A percentile compares a stretch with the other conserved stretches of the same genome.
phyloP scores from a whole-genome alignment of 192 early-diverging fungal species.

The Phlyctochytrium bullatum region DNA sequence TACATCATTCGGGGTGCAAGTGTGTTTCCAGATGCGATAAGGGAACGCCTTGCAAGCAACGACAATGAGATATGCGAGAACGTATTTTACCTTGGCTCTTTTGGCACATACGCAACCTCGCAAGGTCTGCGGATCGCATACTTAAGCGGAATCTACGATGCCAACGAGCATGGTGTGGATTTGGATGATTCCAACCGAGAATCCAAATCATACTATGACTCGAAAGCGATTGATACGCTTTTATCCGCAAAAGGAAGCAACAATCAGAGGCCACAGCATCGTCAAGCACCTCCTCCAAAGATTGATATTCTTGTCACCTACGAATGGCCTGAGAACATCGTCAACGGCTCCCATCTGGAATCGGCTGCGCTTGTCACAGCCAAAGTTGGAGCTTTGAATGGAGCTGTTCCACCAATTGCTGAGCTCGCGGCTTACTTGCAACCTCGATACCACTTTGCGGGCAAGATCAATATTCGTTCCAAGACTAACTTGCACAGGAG shows the following conservation, averaged over 20 bases:
- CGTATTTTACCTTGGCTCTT: slow-evolving; percentile 61
- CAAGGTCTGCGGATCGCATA: slow-evolving; percentile 65
- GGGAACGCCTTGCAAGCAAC: slow-evolving; percentile 47
- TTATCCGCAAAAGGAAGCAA: not conserved
- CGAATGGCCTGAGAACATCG: slow-evolving; percentile 75
- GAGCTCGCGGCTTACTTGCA: slow-evolving; percentile 47
- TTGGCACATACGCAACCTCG: slow-evolving; percentile 56
- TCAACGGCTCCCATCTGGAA: slow-evolving; percentile 11
- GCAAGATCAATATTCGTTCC: slow-evolving; percentile 6
- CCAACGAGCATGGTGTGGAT: not conserved
- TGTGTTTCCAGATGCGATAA: slow-evolving; percentile 55
- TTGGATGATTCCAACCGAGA: not conserved
- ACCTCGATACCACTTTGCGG: slow-evolving; percentile 89
- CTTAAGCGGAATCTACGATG: slow-evolving; percentile 46
- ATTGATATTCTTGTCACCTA: slow-evolving; percentile 80
- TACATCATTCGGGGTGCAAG: slow-evolving; percentile 72
- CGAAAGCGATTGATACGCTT: not conserved
- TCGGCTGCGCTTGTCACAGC: not conserved
- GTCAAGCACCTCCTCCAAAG: not conserved
- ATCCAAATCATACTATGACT: not conserved
- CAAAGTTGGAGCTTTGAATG: slow-evolving; percentile 19
- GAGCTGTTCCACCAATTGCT: slow-evolving; percentile 37
- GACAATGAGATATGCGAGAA: slow-evolving; percentile 77
- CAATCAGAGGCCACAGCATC: no score
- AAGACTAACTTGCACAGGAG: slow-evolving; percentile 22